Base-by-base conservation (phyloP, 345 rosid genomes). In the Rhodamnia rubescens region DNA sequence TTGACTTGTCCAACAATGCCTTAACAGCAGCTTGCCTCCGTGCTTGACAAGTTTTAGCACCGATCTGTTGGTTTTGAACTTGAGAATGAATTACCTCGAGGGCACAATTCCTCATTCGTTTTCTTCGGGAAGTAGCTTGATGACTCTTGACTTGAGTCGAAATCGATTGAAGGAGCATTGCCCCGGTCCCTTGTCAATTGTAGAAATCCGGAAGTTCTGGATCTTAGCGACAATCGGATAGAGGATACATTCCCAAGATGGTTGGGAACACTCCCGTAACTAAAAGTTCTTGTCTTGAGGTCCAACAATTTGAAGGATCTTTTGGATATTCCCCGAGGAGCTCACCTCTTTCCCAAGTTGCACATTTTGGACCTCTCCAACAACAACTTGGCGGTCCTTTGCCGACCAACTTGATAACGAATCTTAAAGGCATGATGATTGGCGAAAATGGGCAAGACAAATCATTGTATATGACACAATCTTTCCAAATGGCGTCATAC, bases 151-250 rank as follows among this genome's bases (percentile, higher is more conserved):
- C 24, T 49, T 86, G 16, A 69, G 42, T 20, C 16, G 18, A 11
- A 87, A 88, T 81, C 51, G 29, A 1, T 53, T 18, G 53, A 52
- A 75, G 88, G 91, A 11, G 11, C 18, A 8, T 6, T 89, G 11
- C 86, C 91, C 29, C 47, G 5, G 16, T 80, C 88, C 14, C 24
- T 87, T 47, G 36, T 16, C 7, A 56, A 81, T 4, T 89, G 89
- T 58, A 40, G 8, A 5, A 1, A 50, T n/a, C 18, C n/a, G 0
- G 74, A 27, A 27, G n/a, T 59, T 59, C 1, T 59, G 1, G 74
- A 59, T 59, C 74, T 59, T 0, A 12, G 36, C 12, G 1, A 59
- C 74, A 59, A 59, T 59, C 9, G 0, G 0, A 59, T 59, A 12
- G 36, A 27, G 9, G 74, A 59, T 59, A 13, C 1, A 1, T 59